phyloP scores from a whole-genome alignment of 768 basidiomycete species.

The Lactarius indigo region DNA sequence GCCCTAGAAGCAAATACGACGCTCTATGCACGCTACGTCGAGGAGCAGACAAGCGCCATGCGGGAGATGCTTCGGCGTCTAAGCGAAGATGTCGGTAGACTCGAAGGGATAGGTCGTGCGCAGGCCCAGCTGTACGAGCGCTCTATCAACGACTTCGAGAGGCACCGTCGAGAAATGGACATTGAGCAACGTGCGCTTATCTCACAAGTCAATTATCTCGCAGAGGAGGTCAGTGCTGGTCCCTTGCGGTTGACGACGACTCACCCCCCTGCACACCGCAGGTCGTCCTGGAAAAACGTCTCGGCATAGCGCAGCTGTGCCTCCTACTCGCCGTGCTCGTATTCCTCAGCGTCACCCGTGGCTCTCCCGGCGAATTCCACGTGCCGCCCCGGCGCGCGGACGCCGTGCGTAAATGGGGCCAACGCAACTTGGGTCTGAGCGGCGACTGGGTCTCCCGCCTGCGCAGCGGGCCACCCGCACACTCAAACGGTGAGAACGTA shows the following conservation, averaged over 20 bases:
- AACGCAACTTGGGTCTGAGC: conserved; percentile 53
- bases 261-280: conserved; percentile 31
- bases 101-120: conserved; percentile 69
- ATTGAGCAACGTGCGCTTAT: conserved; percentile 66
- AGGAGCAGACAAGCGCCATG: conserved; percentile 79
- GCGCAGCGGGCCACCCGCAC: conserved; percentile 28
- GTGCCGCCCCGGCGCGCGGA: conserved; percentile 21
- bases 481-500: conserved; percentile 1
- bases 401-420: conserved; percentile 52
- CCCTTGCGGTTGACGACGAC: neutral
- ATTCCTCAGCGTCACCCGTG: conserved; percentile 84
- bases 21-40: conserved; percentile 78
- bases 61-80: conserved; percentile 71
- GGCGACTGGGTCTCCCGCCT: conserved; percentile 47
- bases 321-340: conserved; percentile 78
- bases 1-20: conserved; percentile 86
- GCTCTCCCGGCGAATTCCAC: conserved; percentile 43
- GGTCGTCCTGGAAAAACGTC: conserved; percentile 85
- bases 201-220: conserved; percentile 67
- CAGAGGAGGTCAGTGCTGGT: conserved; percentile 61
- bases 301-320: conserved; percentile 84
- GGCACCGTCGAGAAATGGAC: conserved; percentile 61
- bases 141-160: conserved; percentile 63
- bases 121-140: conserved; percentile 67
- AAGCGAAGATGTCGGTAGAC: conserved; percentile 71